Base-by-base conservation (phyloP, 1,139 yeast species). In the Nadsonia commutata region DNA sequence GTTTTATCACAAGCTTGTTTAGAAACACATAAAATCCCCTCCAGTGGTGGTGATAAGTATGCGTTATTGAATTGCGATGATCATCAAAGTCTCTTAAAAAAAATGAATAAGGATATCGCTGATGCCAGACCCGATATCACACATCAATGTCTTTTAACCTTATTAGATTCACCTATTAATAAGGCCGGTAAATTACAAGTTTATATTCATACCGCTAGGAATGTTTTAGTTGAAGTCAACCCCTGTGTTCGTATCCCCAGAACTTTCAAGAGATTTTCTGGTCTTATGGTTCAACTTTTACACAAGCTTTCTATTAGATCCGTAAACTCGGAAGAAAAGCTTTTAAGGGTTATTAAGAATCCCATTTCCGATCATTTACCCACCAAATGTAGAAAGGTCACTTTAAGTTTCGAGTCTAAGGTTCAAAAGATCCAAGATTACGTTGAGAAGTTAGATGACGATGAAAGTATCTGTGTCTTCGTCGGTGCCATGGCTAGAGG, bases 401-500 rank as follows among this genome's bases (percentile, higher is more conserved):
- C 98, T 1, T 72, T 90, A 51, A 83, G 95, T n/a, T 85, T 83
- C 54, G 98, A 90, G 58, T 94, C 97, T 13, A 80, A 84, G 50
- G 82, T 90, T 40, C 75, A 75, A 53, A 73, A 86, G 55, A 95
- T 86, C 11, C 94, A 86, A 63, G 95, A 86, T 58, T 88, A 84
- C 60, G 90, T 88, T 39, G 66, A 68, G 37, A 80, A 80, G 45
- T 68, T 90, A 53, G 95, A 78, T 52, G 79, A 77, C 2, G 94
- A 85, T 58, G 95, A 90, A 65, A 83, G 95, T 59, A 80, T 90
- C 54, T 90, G 98, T 71, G 96, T 90, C 22, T 90, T 90, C 63
- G 96, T 90, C 41, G 98, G 98, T 59, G 95, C 98, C 43, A 90
- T 90, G 96, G 98, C 98, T 21, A 78, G 96, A 64, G 98, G 98